Percentiles rank a stretch among this genome's conserved stretches.
These are phyloP conservation scores for Aspergillus sp. DNA, from an alignment of 2,329 filamentous ascomycete species.

Conservation along the genomic window DNA sequence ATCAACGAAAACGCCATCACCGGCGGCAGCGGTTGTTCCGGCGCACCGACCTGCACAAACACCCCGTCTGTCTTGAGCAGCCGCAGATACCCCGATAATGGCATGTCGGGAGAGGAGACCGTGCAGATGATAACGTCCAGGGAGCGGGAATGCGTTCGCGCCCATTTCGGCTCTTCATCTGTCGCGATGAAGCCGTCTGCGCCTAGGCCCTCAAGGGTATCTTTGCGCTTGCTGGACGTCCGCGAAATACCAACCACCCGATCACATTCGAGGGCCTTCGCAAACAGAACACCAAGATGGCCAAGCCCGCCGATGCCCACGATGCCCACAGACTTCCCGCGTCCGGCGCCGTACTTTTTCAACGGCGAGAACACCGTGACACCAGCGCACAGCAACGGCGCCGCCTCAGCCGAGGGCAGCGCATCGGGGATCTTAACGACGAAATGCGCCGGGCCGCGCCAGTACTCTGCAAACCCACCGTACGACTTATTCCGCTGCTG, in stretches of 20 bases:
- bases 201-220: slow-evolving; percentile 45
- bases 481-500: slow-evolving; percentile 28
- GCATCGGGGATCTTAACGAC: slow-evolving; percentile 48
- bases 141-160: slow-evolving; percentile 37
- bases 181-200: slow-evolving; percentile 51
- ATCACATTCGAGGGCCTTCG: slow-evolving; percentile 61
- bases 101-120: slow-evolving; percentile 54
- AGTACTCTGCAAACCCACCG: slow-evolving; percentile 52
- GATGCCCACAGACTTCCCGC: slow-evolving; percentile 63
- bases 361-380: slow-evolving; percentile 66
- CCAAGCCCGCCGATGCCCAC: slow-evolving; percentile 66
- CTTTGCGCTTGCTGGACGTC: slow-evolving; percentile 41
- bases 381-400: slow-evolving; percentile 70
- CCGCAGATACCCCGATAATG: slow-evolving; percentile 52
- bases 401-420: slow-evolving; percentile 44
- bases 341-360: slow-evolving; percentile 57
- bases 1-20: slow-evolving; percentile 54
- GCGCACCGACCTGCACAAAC: slow-evolving; percentile 60
- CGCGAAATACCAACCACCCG: slow-evolving; percentile 51
- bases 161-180: slow-evolving; percentile 49
- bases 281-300: slow-evolving; percentile 64
- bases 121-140: slow-evolving; percentile 52
- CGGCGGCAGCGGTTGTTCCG: slow-evolving; percentile 49
- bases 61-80: slow-evolving; percentile 53
- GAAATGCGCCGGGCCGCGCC: slow-evolving; percentile 52